These are phyloP conservation scores for Heritiera fomes DNA, from an alignment of 345 rosid genomes.

Conservation along the genomic window DNA sequence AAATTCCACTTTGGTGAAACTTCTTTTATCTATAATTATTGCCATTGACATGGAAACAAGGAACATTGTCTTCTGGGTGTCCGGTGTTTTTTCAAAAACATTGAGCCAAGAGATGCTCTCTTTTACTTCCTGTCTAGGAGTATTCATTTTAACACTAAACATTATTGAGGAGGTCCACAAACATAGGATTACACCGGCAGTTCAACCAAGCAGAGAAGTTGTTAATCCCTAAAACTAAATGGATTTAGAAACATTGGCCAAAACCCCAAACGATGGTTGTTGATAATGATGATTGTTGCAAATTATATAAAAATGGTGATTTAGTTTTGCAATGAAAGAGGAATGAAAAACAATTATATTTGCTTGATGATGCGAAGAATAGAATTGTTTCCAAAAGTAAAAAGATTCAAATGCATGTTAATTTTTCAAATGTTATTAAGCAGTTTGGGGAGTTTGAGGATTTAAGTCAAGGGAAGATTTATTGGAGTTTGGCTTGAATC, in stretches of 20 bases:
- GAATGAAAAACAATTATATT: too few relatives aligned
- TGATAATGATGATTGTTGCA: too few relatives aligned
- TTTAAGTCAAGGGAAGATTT: too few relatives aligned
- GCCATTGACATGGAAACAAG: conserved; percentile 7
- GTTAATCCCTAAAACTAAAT: neutral
- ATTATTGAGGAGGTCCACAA: conserved; percentile 12
- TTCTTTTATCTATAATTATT: neutral
- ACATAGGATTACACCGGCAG: conserved; percentile 14
- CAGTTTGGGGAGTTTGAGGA: too few relatives aligned
- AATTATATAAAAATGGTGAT: too few relatives aligned
- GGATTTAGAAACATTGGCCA: neutral
- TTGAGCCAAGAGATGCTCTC: conserved; percentile 6
- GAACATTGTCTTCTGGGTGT: conserved; percentile 14
- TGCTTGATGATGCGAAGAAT: too few relatives aligned
- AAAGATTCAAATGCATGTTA: too few relatives aligned
- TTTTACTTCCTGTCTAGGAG: neutral
- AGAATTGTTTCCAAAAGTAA: too few relatives aligned
- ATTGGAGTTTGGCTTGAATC: too few relatives aligned
- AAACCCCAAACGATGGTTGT: neutral
- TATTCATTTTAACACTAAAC: neutral
- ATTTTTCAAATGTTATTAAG: too few relatives aligned
- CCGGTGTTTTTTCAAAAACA: neutral
- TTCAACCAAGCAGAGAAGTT: neutral
- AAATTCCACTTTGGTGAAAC: neutral
- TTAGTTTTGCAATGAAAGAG: too few relatives aligned